Conservation (phyloP, 2,329 filamentous ascomycete species). For the Verticillium isaacii region DNA sequence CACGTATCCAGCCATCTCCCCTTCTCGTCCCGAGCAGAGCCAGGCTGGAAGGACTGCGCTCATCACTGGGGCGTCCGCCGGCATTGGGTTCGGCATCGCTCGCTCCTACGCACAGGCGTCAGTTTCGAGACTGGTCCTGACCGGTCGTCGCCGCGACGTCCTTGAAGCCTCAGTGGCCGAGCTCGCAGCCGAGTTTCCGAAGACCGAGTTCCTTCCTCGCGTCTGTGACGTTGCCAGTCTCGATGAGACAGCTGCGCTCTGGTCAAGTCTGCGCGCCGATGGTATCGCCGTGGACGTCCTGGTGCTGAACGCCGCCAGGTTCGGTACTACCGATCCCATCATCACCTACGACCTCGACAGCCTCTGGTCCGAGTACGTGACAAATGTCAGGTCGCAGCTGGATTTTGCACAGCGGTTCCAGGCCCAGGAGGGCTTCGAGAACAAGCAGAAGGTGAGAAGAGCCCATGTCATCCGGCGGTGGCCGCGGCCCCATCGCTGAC, state of each 20-base stretch:
- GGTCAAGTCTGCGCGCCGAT: conserved; percentile 5
- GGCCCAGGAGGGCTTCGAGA: conserved; percentile 20
- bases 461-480: no score
- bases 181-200: not conserved
- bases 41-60: conserved; percentile 48
- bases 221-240: not conserved
- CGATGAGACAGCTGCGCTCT: conserved; percentile 3
- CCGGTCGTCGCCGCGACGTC: conserved; percentile 37
- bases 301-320: conserved; percentile 18
- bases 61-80: conserved; percentile 60
- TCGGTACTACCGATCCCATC: not conserved
- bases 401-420: conserved; percentile 19
- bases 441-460: conserved; percentile 12
- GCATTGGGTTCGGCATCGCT: conserved; percentile 64
- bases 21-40: conserved; percentile 28
- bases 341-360: conserved; percentile 1
- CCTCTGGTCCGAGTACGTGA: conserved; percentile 6
- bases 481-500: not conserved
- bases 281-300: conserved; percentile 21
- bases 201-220: not conserved
- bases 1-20: conserved; percentile 33
- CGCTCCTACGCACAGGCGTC: conserved; percentile 46
- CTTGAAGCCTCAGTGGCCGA: conserved; percentile 22
- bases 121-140: conserved; percentile 30
- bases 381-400: conserved; percentile 9